These are phyloP conservation scores for Fusarium proliferatum DNA, from an alignment of 2,329 filamentous ascomycete species.

Conservation along the genomic window DNA sequence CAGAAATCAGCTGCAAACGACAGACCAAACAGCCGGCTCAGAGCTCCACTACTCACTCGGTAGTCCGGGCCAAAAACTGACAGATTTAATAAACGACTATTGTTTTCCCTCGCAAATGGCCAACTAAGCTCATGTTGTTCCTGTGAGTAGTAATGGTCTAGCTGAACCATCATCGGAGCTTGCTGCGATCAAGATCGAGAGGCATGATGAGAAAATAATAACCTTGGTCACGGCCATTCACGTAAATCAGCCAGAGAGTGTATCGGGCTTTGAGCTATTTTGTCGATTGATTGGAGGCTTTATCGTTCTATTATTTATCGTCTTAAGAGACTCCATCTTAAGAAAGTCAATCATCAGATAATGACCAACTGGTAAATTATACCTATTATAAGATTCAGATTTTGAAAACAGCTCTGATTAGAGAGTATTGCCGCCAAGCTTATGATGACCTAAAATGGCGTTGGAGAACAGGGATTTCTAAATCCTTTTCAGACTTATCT, in stretches of 20 bases:
- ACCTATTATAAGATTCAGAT: background rate
- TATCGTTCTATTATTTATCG: background rate
- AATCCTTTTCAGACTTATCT: background rate
- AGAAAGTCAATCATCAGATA: background rate
- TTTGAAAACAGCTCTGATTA: rapidly evolving
- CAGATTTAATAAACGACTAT: background rate
- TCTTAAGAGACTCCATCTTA: background rate
- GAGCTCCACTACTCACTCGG: background rate
- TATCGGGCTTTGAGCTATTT: background rate
- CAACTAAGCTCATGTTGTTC: background rate
- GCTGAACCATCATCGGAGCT: too few species aligned
- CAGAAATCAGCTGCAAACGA: background rate
- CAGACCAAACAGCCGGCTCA: background rate
- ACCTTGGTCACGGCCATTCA: background rate
- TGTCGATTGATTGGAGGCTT: too few species aligned
- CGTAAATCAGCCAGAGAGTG: too few species aligned
- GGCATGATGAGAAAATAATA: background rate
- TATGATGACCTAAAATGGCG: rapidly evolving
- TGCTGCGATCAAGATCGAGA: background rate
- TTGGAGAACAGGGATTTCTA: rapidly evolving
- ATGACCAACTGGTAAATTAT: background rate
- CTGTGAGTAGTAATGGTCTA: background rate
- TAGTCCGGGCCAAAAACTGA: too few species aligned
- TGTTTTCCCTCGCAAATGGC: rapidly evolving
- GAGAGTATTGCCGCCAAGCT: background rate